phyloP scores from a whole-genome alignment of 768 basidiomycete species.

The Kwoniella sp. region DNA sequence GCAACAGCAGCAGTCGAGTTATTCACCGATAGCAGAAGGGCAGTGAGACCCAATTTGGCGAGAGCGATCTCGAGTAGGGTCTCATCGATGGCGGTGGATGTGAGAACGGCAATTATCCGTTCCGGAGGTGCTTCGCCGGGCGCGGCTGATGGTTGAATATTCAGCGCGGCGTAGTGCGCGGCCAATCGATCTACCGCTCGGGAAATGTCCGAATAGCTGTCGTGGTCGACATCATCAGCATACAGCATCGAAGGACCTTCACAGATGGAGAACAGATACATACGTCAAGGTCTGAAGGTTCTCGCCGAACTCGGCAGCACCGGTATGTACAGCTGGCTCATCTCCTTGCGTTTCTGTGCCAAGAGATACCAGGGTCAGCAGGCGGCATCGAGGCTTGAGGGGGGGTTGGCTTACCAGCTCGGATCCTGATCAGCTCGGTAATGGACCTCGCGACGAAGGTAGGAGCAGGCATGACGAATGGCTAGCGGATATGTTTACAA shows the following conservation, averaged over 20 bases:
- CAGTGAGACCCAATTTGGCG: constrained; percentile 57
- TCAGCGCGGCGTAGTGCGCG: constrained; percentile 40
- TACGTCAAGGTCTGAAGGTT: constrained; percentile 49
- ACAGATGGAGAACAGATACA: constrained; percentile 10
- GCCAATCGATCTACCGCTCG: constrained; percentile 45
- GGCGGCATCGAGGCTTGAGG: not conserved
- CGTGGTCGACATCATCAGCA: not conserved
- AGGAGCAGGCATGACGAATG: constrained; percentile 42
- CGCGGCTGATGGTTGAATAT: constrained; percentile 38
- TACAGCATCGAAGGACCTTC: not conserved
- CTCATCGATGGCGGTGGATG: constrained; percentile 59
- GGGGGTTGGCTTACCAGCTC: constrained; percentile 36
- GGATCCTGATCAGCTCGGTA: constrained; percentile 44
- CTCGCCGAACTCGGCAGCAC: constrained; percentile 54
- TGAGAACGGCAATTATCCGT: constrained; percentile 57
- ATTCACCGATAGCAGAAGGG: constrained; percentile 59
- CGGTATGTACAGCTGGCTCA: constrained; percentile 49
- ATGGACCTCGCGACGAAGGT: constrained; percentile 42
- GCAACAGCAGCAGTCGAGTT: constrained; percentile 62
- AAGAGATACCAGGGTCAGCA: constrained; percentile 6
- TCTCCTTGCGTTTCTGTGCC: constrained; percentile 39
- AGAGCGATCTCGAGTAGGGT: constrained; percentile 60
- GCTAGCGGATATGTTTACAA: not conserved
- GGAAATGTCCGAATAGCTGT: constrained; percentile 35
- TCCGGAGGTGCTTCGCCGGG: constrained; percentile 52